Evolutionary conservation across 805 yeast genomes (phyloP).

Genomic region (Candida boleticola): DNA sequence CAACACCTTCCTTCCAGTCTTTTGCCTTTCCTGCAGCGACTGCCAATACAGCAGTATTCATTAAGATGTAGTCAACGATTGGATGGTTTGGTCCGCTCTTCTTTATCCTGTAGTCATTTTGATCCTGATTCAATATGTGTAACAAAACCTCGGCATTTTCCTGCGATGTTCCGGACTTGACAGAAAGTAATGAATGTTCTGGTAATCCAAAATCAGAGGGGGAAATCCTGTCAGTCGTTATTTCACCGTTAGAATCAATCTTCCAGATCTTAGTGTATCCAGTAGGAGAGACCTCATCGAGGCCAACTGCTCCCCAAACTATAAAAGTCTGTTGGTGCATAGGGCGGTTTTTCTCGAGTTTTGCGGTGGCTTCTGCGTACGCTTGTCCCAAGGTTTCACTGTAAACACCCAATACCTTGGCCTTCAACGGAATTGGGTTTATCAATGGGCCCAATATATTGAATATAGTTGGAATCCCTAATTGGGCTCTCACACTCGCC

Average conservation of each 20-base stretch:
- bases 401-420: conserved; percentile 89
- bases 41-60: conserved; percentile 87
- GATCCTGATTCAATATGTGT: conserved; percentile 44
- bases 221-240: conserved; percentile 44
- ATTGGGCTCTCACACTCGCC: conserved; percentile 67
- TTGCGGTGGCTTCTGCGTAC: conserved; percentile 77
- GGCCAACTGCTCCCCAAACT: conserved; percentile 89
- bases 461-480: conserved; percentile 92
- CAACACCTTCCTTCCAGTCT: conserved; percentile 77
- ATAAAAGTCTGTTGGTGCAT: conserved; percentile 65
- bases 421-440: conserved; percentile 81
- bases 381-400: conserved; percentile 74
- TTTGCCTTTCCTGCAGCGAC: conserved; percentile 68
- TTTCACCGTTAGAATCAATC: conserved; percentile 43
- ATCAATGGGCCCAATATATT: conserved; percentile 91
- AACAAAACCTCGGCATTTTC: conserved; percentile 70
- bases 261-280: conserved; percentile 84
- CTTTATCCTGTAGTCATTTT: conserved; percentile 44
- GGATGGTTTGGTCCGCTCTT: conserved; percentile 43
- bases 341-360: conserved; percentile 50
- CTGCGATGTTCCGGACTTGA: conserved; percentile 80
- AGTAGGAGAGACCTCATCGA: conserved; percentile 91
- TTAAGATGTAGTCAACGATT: conserved; percentile 80
- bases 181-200: conserved; percentile 65
- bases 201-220: conserved; percentile 83